phyloP scores from a whole-genome alignment of 1,284 basidiomycete species.

The Malassezia sympodialis region DNA sequence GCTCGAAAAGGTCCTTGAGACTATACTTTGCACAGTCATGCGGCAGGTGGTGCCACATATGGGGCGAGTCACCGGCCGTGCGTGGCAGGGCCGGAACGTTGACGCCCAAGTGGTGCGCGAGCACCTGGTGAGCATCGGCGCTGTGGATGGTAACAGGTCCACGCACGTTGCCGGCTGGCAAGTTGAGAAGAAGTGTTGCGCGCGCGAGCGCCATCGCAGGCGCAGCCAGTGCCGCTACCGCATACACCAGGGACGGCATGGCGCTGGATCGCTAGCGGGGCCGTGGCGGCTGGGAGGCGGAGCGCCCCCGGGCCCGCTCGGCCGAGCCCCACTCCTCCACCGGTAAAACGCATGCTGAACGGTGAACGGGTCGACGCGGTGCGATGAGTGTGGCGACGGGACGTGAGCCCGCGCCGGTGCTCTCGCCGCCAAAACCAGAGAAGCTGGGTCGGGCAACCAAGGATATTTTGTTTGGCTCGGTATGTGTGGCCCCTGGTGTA shows the following conservation, averaged over 20 bases:
- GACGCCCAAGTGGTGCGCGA: slow-evolving; percentile 14
- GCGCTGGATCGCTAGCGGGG: not conserved
- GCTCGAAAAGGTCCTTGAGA: slow-evolving; percentile 6
- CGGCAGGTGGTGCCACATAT: slow-evolving; percentile 16
- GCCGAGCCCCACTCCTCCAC: slow-evolving; percentile 4
- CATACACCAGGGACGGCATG: slow-evolving; percentile 8
- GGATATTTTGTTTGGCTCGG: slow-evolving; percentile 42
- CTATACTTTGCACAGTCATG: slow-evolving; percentile 10
- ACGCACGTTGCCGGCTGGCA: not conserved
- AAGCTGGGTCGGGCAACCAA: slow-evolving; percentile 36
- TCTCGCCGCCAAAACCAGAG: not conserved
- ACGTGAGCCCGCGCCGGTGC: not conserved
- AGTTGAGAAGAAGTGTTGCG: not conserved
- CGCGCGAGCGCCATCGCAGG: slow-evolving; percentile 5
- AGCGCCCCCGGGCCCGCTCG: not conserved
- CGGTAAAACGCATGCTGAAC: not conserved
- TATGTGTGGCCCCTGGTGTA: not conserved
- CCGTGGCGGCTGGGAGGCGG: not conserved
- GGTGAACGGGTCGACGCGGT: not conserved
- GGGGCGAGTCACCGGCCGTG: not conserved
- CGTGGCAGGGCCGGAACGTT: not conserved
- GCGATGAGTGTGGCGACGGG: not conserved
- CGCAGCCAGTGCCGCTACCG: slow-evolving; percentile 5
- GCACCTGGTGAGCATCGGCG: slow-evolving; percentile 8
- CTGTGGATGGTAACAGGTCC: not conserved